phyloP scores from a whole-genome alignment of 805 yeast genomes.

The Starmera caribaea region DNA sequence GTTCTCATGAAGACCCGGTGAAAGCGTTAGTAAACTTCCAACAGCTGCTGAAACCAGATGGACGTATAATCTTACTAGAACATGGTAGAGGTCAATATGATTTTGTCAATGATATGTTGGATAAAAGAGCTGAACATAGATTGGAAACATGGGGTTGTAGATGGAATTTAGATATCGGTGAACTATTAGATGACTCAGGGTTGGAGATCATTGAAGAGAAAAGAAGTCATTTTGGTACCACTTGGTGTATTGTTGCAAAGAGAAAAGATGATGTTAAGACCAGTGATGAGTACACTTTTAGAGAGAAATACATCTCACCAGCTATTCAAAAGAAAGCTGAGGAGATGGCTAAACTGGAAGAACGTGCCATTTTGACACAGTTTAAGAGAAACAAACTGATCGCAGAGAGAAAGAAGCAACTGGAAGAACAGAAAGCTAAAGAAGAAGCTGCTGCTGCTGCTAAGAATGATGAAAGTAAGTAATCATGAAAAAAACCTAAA shows the following conservation, averaged over 20 bases:
- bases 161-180: slow-evolving; percentile 94
- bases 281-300: slow-evolving; percentile 36
- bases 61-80: slow-evolving; percentile 78
- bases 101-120: slow-evolving; percentile 70
- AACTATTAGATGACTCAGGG: slow-evolving; percentile 73
- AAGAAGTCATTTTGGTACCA: slow-evolving; percentile 84
- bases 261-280: slow-evolving; percentile 54
- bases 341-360: slow-evolving; percentile 8
- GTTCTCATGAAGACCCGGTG: slow-evolving; percentile 93
- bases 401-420: slow-evolving; percentile 10
- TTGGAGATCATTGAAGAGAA: slow-evolving; percentile 73
- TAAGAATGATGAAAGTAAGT: background rate
- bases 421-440: slow-evolving; percentile 1
- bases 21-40: slow-evolving; percentile 69
- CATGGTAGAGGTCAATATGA: slow-evolving; percentile 86
- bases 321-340: slow-evolving; percentile 21
- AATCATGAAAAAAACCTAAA: background rate
- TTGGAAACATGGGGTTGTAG: slow-evolving; percentile 93
- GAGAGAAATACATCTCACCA: slow-evolving; percentile 38
- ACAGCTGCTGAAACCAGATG: slow-evolving; percentile 72
- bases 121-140: slow-evolving; percentile 73
- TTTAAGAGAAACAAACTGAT: slow-evolving; percentile 6
- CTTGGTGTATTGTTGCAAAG: slow-evolving; percentile 78
- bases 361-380: background rate
- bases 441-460: background rate